These are phyloP conservation scores for Daldinia bambusicola DNA, from an alignment of 495 filamentous ascomycete genomes.

Conservation along the genomic window DNA sequence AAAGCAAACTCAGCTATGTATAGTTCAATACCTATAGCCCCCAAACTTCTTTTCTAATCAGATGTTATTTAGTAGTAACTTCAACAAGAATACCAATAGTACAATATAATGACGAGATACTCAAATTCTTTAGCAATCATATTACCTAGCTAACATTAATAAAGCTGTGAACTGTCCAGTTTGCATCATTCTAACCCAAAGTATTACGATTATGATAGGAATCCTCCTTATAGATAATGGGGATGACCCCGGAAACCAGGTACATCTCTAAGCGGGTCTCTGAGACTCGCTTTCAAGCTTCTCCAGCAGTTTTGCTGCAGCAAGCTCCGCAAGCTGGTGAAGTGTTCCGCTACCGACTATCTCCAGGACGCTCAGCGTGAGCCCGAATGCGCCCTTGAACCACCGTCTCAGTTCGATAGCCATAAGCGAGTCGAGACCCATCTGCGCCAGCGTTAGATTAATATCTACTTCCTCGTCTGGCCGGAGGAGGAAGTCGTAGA, in stretches of 20 bases:
- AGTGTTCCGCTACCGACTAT: constrained; percentile 50
- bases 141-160: neutral
- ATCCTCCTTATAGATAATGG: neutral
- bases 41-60: no score
- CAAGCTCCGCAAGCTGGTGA: constrained; percentile 44
- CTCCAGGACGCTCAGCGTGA: constrained; percentile 52
- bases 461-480: constrained; percentile 48
- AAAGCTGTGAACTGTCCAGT: neutral
- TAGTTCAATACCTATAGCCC: no score
- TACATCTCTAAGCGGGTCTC: constrained; percentile 13
- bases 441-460: constrained; percentile 40
- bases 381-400: constrained; percentile 45
- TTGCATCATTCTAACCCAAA: neutral
- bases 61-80: no score
- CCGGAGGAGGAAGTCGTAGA: constrained; percentile 49
- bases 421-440: constrained; percentile 55
- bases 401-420: constrained; percentile 53
- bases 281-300: constrained; percentile 27
- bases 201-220: neutral
- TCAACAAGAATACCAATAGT: no score
- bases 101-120: neutral
- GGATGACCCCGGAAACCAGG: neutral
- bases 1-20: neutral
- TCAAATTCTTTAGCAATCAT: neutral
- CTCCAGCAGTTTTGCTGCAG: constrained; percentile 34